Evolutionary conservation across 2,329 filamentous ascomycete species (phyloP).

Genomic region (Xylariaceae sp.): DNA sequence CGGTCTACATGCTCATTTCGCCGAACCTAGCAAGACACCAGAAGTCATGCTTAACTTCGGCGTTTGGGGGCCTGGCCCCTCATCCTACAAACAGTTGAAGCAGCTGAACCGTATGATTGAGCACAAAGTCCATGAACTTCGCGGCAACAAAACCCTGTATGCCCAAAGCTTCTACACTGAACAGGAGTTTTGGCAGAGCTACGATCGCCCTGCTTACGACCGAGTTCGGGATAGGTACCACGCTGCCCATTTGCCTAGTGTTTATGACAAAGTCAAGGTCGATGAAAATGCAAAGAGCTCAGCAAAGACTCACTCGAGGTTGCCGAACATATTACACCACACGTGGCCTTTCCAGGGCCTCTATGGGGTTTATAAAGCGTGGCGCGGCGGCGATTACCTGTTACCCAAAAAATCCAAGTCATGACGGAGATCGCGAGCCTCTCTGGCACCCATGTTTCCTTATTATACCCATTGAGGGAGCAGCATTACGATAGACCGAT

Average conservation of each 20-base stretch:
- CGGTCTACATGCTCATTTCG: slow-evolving; percentile 46
- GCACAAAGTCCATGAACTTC: slow-evolving; percentile 51
- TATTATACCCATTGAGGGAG: too few relatives aligned
- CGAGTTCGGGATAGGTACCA: slow-evolving; percentile 53
- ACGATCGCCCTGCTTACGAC: slow-evolving; percentile 58
- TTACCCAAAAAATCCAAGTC: slow-evolving; percentile 29
- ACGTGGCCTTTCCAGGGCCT: slow-evolving; percentile 43
- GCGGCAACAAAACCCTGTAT: slow-evolving; percentile 68
- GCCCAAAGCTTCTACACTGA: slow-evolving; percentile 66
- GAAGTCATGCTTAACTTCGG: slow-evolving; percentile 56
- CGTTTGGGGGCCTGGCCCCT: slow-evolving; percentile 53
- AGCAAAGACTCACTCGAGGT: slow-evolving; percentile 30
- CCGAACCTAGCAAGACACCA: slow-evolving; percentile 31
- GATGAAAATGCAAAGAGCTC: slow-evolving; percentile 35
- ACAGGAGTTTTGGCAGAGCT: slow-evolving; percentile 64
- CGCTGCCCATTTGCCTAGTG: slow-evolving; percentile 56
- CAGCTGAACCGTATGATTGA: slow-evolving; percentile 58
- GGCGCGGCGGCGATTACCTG: slow-evolving; percentile 44
- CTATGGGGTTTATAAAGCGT: slow-evolving; percentile 43
- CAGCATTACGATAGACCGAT: too few relatives aligned
- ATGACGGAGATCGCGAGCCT: not conserved
- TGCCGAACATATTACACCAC: slow-evolving; percentile 30
- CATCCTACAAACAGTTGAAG: slow-evolving; percentile 44
- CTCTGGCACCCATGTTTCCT: not conserved
- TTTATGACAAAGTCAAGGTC: slow-evolving; percentile 65